A percentile compares a stretch with the other conserved stretches of the same genome.
phyloP scores from a whole-genome alignment of 352 stramenopile genomes.

The Globisporangium polare region DNA sequence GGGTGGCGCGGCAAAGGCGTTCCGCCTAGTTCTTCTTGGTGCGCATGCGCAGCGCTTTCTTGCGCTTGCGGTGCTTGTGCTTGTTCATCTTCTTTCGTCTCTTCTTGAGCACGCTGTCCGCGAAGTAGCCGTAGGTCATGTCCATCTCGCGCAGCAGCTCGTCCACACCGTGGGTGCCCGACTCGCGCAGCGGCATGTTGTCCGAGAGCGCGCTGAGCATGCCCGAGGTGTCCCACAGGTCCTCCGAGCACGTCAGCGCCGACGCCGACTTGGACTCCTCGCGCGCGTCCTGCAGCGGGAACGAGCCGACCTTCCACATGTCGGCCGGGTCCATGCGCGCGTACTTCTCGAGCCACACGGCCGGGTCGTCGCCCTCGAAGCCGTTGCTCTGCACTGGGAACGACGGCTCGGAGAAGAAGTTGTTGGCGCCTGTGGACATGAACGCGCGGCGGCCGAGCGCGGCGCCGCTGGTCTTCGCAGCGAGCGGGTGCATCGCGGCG shows the following conservation, averaged over 20 bases:
- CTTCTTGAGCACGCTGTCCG: slow-evolving; percentile 88
- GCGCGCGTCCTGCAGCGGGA: slow-evolving; percentile 44
- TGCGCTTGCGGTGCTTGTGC: slow-evolving; percentile 90
- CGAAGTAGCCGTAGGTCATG: slow-evolving; percentile 51
- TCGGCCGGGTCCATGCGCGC: slow-evolving; percentile 49
- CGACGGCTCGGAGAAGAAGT: slow-evolving; percentile 67
- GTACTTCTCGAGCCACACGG: slow-evolving; percentile 60
- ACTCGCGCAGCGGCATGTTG: slow-evolving; percentile 50
- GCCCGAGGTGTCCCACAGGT: slow-evolving; percentile 74
- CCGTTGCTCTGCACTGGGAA: slow-evolving; percentile 42
- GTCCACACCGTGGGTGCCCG: slow-evolving; percentile 36
- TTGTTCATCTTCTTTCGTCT: slow-evolving; percentile 93
- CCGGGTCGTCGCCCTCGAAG: slow-evolving; percentile 37
- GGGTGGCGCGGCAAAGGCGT: neutral
- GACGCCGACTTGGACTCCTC: slow-evolving; percentile 16
- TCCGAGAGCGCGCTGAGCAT: slow-evolving; percentile 78
- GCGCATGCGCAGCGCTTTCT: slow-evolving; percentile 84
- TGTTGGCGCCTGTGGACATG: slow-evolving; percentile 62
- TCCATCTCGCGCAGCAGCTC: slow-evolving; percentile 65
- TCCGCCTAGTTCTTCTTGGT: slow-evolving; percentile 85
- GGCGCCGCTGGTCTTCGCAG: slow-evolving; percentile 4
- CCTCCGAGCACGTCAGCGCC: slow-evolving; percentile 36
- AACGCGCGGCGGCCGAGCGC: slow-evolving; percentile 37
- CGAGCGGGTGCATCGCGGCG: slow-evolving; percentile 6
- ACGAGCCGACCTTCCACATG: slow-evolving; percentile 77